phyloP scores from a whole-genome alignment of 805 yeast species.

The Sugiyamaella marilandica region DNA sequence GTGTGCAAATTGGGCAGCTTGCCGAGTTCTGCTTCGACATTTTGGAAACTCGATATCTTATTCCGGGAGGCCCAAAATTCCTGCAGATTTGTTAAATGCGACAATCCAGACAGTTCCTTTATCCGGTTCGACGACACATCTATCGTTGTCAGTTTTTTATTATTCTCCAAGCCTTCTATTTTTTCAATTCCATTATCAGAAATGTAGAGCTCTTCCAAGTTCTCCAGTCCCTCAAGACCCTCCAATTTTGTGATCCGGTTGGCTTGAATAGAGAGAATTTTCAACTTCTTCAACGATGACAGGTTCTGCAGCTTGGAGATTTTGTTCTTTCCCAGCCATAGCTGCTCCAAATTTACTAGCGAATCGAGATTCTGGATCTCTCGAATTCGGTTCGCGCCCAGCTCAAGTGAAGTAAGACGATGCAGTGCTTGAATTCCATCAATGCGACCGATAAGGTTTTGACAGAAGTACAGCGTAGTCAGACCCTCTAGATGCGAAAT shows the following conservation, averaged over 20 bases:
- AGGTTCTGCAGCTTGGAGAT: conserved; percentile 64
- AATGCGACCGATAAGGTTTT: conserved; percentile 74
- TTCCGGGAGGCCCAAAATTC: conserved; percentile 94
- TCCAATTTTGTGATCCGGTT: conserved; percentile 74
- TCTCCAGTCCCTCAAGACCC: conserved; percentile 66
- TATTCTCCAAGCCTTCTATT: conserved; percentile 73
- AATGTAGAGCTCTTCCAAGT: conserved; percentile 79
- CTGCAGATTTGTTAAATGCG: conserved; percentile 64
- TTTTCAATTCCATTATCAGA: conserved; percentile 75
- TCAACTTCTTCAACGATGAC: conserved; percentile 52
- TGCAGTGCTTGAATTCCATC: conserved; percentile 56
- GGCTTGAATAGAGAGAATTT: conserved; percentile 81
- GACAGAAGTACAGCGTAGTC: conserved; percentile 76
- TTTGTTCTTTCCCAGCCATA: conserved; percentile 91
- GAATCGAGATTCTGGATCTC: conserved; percentile 49
- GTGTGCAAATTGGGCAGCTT: conserved; percentile 66
- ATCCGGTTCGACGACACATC: conserved; percentile 80
- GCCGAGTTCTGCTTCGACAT: conserved; percentile 62
- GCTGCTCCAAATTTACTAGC: conserved; percentile 56
- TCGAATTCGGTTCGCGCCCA: conserved; percentile 82
- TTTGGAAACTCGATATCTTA: conserved; percentile 59
- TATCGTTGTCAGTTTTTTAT: conserved; percentile 59
- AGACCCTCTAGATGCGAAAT: conserved; percentile 57
- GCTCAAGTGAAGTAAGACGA: conserved; percentile 64
- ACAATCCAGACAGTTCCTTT: conserved; percentile 54